Base-by-base conservation (phyloP, 1,284 basidiomycete genomes). In the Cryptococcus sp. region DNA sequence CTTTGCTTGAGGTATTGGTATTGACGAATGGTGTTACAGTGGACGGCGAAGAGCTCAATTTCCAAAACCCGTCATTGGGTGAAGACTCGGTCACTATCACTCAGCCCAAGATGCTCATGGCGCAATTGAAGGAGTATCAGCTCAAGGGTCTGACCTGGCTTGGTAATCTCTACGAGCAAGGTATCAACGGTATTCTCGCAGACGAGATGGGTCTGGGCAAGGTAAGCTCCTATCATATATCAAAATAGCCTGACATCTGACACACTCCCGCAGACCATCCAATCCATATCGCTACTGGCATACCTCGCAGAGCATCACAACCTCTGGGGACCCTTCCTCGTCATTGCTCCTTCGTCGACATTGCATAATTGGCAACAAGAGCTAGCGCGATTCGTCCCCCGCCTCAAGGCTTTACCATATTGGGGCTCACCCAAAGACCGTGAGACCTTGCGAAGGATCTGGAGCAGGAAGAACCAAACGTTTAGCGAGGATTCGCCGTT, bases 351-450 rank as follows among this genome's bases (percentile, higher is more conserved):
- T 1, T 90, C 94, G 1, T 98, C 95, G 5, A 99, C 96, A 0
- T 82, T 99, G 64, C 96, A 99, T 80, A 99, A 99, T 74, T 99
- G 96, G 96, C 95, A 99, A 77, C 96, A 99, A 75, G 96, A 99
- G 79, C 85, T 99, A 59, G 90, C 91, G 27, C 88, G 92, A 30
- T 99, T 99, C 76, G 93, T 97, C 4, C 96, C 96, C 23, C 83
- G 84, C 47, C 84, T 99, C 63, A 99, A 98, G 78, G 92, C 93
- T 1, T 78, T 99, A 41, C 96, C 96, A 0, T 99, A 99, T 77
- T 99, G 96, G 96, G 96, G 96, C 50, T 93, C 90, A 67, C 90
- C 94, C 59, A 98, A 97, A 79, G 96, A 99, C 73, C 88, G 96
- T 55, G 86, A 93, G 40, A 93, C 92, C 2, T 80, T 99, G 58